Evolutionary conservation across 2,329 filamentous ascomycete species (phyloP), one percentile per base, ranked within the genome.

Genomic region (Fusarium anthophilum): DNA sequence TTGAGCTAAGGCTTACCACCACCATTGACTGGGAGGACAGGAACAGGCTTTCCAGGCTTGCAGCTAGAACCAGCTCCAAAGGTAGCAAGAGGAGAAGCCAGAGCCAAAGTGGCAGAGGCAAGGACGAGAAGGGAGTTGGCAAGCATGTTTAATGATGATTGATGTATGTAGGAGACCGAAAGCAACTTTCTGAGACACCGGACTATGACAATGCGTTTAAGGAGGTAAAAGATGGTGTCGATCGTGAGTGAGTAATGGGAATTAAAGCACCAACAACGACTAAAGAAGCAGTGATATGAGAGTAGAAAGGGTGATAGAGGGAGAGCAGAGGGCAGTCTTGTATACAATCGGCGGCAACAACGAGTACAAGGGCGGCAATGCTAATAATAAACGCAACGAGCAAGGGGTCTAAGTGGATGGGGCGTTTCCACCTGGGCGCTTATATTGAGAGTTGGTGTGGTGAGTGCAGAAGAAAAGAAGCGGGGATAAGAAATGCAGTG

Each of bases 21-120:
- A 48, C 82, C 83, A 26, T 79, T 86, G 59, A 79, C 79, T 38
- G 85, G 86, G 20, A 88, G 79, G 28, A 70, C 68, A 44, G 80
- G 80, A 12, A 64, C 38, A 20, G 75, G 67, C 28, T 65, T 69
- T 26, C 72, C 59, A 18, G 73, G 45, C 6, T 54, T 63, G 35
- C 71, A 75, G 35, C 69, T 65, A 41, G 75, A 80, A 35, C 70
- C 59, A 69, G 62, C 38, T 30, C 66, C 68, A 41, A 62, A 56
- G 63, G 50, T 72, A 28, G 54, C 53, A 50, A 78, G 59, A 38
- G 78, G 83, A 35, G 77, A 79, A 69, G 77, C 81, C 61, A 76
- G 66, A 68, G 75, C 77, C 72, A 83, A 69, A 67, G 80, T 78
- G 66, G 82, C 80, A 41, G 80, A 79, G 72, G 79, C 80, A 44